Conservation (phyloP, 2,329 filamentous ascomycete species). For the Colletotrichum sp. region DNA sequence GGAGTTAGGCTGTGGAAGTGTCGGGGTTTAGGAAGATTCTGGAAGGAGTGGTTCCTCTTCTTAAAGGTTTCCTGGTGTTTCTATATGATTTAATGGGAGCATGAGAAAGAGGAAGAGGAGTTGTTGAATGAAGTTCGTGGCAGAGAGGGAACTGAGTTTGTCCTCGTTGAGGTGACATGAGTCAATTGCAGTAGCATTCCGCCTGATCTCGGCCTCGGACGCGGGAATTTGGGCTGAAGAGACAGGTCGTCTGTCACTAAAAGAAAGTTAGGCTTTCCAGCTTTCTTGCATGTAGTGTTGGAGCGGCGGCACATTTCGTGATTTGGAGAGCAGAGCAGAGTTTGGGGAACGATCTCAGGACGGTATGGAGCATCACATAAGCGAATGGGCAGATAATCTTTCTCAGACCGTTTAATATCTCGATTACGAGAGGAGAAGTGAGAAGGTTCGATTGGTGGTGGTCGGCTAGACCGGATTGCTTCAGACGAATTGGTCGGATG, state of each 20-base stretch:
- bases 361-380: background rate
- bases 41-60: background rate
- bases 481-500: slow-evolving; percentile 7
- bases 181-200: background rate
- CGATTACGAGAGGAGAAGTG: background rate
- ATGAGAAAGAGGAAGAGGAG: no score
- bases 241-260: background rate
- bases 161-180: background rate
- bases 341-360: background rate
- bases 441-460: background rate
- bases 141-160: background rate
- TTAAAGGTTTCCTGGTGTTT: no score
- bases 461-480: background rate
- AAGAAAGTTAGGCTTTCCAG: background rate
- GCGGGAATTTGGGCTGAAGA: background rate
- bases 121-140: no score
- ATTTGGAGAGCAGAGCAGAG: background rate
- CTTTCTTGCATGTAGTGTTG: background rate
- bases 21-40: background rate
- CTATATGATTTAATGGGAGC: no score
- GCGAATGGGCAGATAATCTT: background rate
- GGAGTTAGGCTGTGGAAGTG: no score
- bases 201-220: background rate
- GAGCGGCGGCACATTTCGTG: background rate
- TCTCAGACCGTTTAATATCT: background rate